Percentiles rank a stretch among this genome's conserved stretches.
Conservation (phyloP, 148 eudicot species). For the Rhododendron mucronatum region DNA sequence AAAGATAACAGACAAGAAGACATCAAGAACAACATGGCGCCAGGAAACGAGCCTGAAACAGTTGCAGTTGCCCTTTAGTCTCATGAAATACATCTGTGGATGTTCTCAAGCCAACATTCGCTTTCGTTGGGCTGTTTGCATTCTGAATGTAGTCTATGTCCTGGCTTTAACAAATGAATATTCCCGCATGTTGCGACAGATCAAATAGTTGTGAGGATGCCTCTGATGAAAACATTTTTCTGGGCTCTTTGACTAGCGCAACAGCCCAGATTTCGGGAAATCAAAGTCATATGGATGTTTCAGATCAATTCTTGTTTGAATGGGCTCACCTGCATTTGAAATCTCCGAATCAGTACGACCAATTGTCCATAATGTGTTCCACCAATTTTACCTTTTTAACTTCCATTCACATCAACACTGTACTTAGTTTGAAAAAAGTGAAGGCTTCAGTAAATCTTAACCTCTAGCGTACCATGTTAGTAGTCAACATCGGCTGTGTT, state of each 20-base stretch:
- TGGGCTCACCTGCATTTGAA: not conserved
- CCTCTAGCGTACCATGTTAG: not conserved
- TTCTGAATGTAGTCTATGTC: not conserved
- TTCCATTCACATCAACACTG: not conserved
- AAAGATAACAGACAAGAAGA: not conserved
- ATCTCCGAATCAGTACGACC: not conserved
- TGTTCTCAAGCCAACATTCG: not conserved
- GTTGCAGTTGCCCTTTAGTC: not conserved
- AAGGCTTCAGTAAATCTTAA: constrained; percentile 2
- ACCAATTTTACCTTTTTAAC: not conserved
- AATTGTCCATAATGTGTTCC: not conserved
- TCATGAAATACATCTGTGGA: not conserved
- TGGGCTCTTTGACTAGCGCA: not conserved
- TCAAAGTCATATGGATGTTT: not conserved
- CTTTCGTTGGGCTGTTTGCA: not conserved
- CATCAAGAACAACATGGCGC: not conserved
- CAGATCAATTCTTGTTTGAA: not conserved
- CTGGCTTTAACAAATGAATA: not conserved
- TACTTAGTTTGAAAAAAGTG: not conserved
- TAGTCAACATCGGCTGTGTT: not conserved
- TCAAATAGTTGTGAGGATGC: not conserved
- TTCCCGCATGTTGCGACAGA: not conserved
- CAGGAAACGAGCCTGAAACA: not conserved
- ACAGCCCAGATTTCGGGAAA: not conserved
- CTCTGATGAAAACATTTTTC: not conserved